Base-by-base conservation (phyloP, 202 grass and related monocot genomes). In the Cymbopogon flexuosus region DNA sequence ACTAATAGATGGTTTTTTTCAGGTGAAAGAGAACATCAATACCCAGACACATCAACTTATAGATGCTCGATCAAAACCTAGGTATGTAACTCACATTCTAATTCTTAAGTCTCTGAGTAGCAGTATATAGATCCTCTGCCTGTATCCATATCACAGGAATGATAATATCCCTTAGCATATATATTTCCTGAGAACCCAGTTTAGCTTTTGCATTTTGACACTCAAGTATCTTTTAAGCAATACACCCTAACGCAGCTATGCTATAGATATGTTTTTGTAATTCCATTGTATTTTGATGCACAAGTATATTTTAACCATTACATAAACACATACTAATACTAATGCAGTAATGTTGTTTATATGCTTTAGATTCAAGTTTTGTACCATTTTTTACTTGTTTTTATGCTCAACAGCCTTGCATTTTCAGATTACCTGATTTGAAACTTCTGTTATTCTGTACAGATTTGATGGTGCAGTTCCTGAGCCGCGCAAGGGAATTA, bases 401-500 rank as follows among this genome's bases (percentile, higher is more conserved):
- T 57, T 72, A 6, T 43, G 9, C 58, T 59, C 75, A 36, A 7
- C 12, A 42, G 30, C 14, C 15, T 23, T 62, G 14, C 18, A 15
- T 40, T 75, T 65, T 75, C 43, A 81, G n/a, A 5, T 60, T 77
- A 46, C 12, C 68, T 93, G 37, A 65, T 75, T 84, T 82, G 34
- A 54, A 84, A 76, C 63, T 79, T 87, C 54, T 27, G 27, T 27
- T 27, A 27, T 27, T 27, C 27, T 78, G 56, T 54, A 71, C 87
- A 98, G 96, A 79, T 98, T 98, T 90, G 92, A 98, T 61, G 96
- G 92, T 60, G 65, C 52, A 43, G 82, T 86, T 86, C 90, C 90
- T 21, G 96, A 98, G 84, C 96, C 90, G 14, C 89, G 92, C 34
- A 98, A 98, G 79, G 96, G 96, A 64, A 88, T 98, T 77, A 90